Conservation (phyloP, 257 asterid species). For the Jasminum sambac region DNA sequence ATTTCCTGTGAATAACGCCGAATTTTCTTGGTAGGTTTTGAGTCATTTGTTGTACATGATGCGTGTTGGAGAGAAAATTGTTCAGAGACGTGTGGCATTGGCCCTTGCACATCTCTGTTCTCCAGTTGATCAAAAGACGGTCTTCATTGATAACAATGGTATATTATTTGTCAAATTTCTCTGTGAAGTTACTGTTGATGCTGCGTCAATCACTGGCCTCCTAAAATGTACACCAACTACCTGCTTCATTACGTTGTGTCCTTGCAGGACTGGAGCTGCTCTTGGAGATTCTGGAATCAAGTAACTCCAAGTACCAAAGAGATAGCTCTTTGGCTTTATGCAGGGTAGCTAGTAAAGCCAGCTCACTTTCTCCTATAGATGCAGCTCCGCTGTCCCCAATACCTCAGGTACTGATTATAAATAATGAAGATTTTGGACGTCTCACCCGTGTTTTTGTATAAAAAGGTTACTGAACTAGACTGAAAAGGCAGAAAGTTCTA, state of each 20-base stretch:
- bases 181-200: conserved; percentile 19
- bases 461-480: background rate
- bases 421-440: conserved; percentile 3
- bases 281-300: conserved; percentile 80
- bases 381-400: conserved; percentile 98
- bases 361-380: conserved; percentile 77
- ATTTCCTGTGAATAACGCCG: background rate
- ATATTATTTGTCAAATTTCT: conserved; percentile 22
- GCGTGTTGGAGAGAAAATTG: conserved; percentile 72
- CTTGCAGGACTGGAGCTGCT: conserved; percentile 73
- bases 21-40: conserved; percentile 58
- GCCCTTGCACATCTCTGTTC: conserved; percentile 97
- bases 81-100: conserved; percentile 82
- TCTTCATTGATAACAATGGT: conserved; percentile 84
- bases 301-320: conserved; percentile 58
- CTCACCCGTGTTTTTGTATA: conserved; percentile 6
- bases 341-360: conserved; percentile 77
- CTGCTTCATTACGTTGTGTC: conserved; percentile 24
- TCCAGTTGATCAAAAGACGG: conserved; percentile 78
- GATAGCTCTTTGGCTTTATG: conserved; percentile 83
- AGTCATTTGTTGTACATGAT: conserved; percentile 84
- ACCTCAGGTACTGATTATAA: conserved; percentile 64
- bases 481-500: background rate
- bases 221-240: conserved; percentile 7
- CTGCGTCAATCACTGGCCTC: conserved; percentile 18